A percentile compares a stretch with the other conserved stretches of the same genome.
Conservation (phyloP, 2,329 filamentous ascomycete species). For the Colletotrichum incanum region DNA sequence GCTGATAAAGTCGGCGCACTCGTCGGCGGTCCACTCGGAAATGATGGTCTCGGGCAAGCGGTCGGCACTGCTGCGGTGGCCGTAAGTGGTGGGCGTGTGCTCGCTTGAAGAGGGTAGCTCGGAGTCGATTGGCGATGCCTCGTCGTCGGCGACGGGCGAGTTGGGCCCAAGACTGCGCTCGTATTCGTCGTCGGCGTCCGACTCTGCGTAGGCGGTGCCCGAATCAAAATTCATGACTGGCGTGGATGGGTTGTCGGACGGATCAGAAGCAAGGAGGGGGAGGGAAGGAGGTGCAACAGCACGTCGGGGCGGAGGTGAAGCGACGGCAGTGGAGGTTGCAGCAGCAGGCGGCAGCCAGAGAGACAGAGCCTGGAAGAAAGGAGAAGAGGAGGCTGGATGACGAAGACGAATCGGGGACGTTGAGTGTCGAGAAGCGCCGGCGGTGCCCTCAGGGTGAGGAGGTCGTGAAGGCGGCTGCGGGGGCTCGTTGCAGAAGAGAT, state of each 20-base stretch:
- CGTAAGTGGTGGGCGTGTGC: constrained; percentile 86
- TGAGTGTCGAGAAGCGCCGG: constrained; percentile 36
- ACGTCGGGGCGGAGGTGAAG: constrained; percentile 14
- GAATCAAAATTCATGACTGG: constrained; percentile 72
- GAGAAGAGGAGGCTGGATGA: constrained; percentile 18
- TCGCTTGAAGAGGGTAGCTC: constrained; percentile 79
- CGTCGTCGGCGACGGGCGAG: constrained; percentile 79
- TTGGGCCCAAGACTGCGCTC: constrained; percentile 80
- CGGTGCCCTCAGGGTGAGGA: constrained; percentile 35
- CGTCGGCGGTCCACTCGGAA: constrained; percentile 85
- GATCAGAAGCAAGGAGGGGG: constrained; percentile 7
- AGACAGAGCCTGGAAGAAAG: constrained; percentile 17
- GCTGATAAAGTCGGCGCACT: constrained; percentile 91
- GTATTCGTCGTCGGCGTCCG: constrained; percentile 87
- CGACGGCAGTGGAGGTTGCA: constrained; percentile 9
- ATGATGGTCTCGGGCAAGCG: constrained; percentile 82
- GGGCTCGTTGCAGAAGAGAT: constrained; percentile 43
- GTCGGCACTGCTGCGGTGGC: constrained; percentile 76
- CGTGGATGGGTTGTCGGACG: constrained; percentile 15
- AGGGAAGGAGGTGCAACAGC: constrained; percentile 5
- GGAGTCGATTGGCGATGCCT: constrained; percentile 79
- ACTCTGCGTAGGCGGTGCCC: constrained; percentile 82
- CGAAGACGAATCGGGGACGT: constrained; percentile 34
- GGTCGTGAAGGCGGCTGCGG: constrained; percentile 40
- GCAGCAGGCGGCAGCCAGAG: constrained; percentile 13